phyloP scores from a whole-genome alignment of 805 yeast species.

The Yamadazyma akitaensis region DNA sequence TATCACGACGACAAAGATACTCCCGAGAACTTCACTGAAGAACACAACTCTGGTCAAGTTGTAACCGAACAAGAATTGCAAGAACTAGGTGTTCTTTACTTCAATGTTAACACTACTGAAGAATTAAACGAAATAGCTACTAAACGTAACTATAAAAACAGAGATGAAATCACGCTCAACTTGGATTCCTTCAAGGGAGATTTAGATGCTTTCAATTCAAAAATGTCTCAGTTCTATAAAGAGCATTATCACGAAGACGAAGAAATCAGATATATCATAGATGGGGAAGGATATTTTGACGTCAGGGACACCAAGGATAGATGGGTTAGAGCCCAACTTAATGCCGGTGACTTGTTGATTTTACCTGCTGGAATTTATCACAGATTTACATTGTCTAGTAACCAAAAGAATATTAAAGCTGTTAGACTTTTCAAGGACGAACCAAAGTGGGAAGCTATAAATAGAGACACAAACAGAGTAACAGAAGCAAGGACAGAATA shows the following conservation, averaged over 20 bases:
- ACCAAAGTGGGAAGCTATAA: constrained; percentile 92
- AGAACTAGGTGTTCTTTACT: constrained; percentile 67
- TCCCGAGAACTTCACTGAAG: constrained; percentile 56
- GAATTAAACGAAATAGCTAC: constrained; percentile 65
- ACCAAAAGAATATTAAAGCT: constrained; percentile 63
- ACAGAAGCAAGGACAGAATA: constrained; percentile 37
- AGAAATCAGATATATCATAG: constrained; percentile 85
- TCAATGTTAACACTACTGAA: constrained; percentile 44
- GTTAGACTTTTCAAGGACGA: constrained; percentile 85
- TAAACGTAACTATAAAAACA: constrained; percentile 71
- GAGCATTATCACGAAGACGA: constrained; percentile 97
- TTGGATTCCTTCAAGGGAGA: constrained; percentile 61
- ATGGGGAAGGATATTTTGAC: constrained; percentile 91
- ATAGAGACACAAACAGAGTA: constrained; percentile 48
- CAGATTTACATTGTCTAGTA: constrained; percentile 73
- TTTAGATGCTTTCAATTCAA: constrained; percentile 50
- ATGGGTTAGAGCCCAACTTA: constrained; percentile 77
- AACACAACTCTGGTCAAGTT: constrained; percentile 65
- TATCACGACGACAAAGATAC: constrained; percentile 61
- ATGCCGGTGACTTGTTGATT: constrained; percentile 62
- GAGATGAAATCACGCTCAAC: constrained; percentile 67
- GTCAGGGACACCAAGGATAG: constrained; percentile 58
- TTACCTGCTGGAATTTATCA: constrained; percentile 94
- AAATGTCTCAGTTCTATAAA: constrained; percentile 65
- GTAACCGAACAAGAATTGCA: constrained; percentile 51